phyloP scores from a whole-genome alignment of 176 grass and related monocot genomes.

The Cenchrus purpureus region DNA sequence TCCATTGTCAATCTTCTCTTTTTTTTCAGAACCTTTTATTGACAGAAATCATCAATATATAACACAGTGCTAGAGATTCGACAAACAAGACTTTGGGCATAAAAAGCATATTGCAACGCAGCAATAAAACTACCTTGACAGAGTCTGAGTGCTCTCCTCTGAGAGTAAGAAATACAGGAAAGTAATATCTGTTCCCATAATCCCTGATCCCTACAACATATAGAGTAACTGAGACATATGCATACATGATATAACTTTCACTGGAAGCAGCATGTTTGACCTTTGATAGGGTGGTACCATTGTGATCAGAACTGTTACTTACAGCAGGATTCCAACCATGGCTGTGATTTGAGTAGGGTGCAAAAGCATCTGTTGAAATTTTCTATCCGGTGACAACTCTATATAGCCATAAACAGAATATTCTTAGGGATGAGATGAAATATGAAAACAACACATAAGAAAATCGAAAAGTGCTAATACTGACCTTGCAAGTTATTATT shows the following conservation, averaged over 20 bases:
- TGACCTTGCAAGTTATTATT: slow-evolving; percentile 58
- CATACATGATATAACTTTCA: slow-evolving; percentile 14
- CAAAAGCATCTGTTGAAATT: slow-evolving; percentile 92
- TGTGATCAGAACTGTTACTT: slow-evolving; percentile 57
- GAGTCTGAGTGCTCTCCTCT: slow-evolving; percentile 58
- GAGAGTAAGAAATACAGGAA: slow-evolving; percentile 95
- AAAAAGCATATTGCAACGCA: too few species aligned
- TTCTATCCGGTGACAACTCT: slow-evolving; percentile 91
- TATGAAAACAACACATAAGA: not conserved
- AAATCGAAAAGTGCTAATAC: slow-evolving; percentile 9
- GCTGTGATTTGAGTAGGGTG: slow-evolving; percentile 79
- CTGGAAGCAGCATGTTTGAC: slow-evolving; percentile 17
- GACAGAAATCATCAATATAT: slow-evolving; percentile 23
- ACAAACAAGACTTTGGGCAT: not conserved
- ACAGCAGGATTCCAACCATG: slow-evolving; percentile 95
- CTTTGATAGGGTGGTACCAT: slow-evolving; percentile 24
- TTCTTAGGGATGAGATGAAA: slow-evolving; percentile 12
- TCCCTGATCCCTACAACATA: slow-evolving; percentile 83
- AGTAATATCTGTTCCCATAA: slow-evolving; percentile 85
- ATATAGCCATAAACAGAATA: slow-evolving; percentile 37
- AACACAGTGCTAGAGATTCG: not conserved
- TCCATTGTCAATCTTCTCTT: slow-evolving; percentile 50
- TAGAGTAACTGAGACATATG: slow-evolving; percentile 13
- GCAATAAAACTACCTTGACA: slow-evolving; percentile 59
- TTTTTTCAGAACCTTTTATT: slow-evolving; percentile 64